Evolutionary conservation across 306 rosid species (phyloP), one percentile per base, ranked within the genome.

Genomic region (Parietaria judaica): DNA sequence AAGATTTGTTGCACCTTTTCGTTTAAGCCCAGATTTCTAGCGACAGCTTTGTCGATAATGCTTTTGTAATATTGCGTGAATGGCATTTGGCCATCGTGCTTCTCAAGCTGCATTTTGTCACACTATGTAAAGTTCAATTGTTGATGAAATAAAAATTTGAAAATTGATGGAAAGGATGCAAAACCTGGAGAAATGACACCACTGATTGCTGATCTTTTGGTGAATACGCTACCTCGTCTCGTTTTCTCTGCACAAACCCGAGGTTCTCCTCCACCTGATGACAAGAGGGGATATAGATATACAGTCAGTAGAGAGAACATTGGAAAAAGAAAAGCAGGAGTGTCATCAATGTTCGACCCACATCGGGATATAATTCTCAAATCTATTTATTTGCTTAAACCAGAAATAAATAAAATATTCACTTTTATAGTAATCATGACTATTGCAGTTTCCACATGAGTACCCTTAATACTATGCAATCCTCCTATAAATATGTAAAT

Each of bases 141-240:
- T 49, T 9, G 15, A n/a, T 49, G 45, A 66, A 36, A 48, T 56
- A 47, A 6, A 36, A 1, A 51, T 15, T 55, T 36, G 45, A 38
- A 3, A 14, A 45, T 35, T 49, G 53, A 49, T 49, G 23, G 9
- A 35, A 46, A 46, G 23, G 59, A 52, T 17, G 56, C 64, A 66
- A 74, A 57, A 92, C 98, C 96, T 80, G 94, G 83, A 88, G 94
- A 82, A 92, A 88, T 49, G 73, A 61, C 70, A 82, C 96, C 17
- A 79, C 85, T 41, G 80, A 78, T 76, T 79, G 88, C 60, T 74
- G 87, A 76, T 92, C 96, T 49, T 79, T 86, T 0, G 99, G 99
- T 45, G 95, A 88, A 81, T 88, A 88, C 51, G 92, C 65, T 66
- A 56, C 84, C 52, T 88, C 94, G 39, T 88, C 87, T 79, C 99